Base-by-base conservation (phyloP, 1,284 basidiomycete genomes). In the Meripilus lineatus region DNA sequence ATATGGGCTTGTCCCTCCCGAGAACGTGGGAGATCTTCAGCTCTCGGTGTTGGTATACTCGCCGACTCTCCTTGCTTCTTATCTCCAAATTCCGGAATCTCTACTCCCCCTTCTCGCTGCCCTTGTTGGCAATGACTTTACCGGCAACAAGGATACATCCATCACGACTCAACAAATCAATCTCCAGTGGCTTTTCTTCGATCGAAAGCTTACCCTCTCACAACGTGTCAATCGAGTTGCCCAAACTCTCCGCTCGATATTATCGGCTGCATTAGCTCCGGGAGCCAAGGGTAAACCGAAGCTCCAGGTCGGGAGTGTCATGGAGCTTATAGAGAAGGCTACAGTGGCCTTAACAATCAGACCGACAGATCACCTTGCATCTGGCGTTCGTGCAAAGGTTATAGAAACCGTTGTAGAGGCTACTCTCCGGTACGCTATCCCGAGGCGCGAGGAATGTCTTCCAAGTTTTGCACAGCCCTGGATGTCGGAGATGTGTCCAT, bases 101-200 rank as follows among this genome's bases (percentile, higher is more conserved):
- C 73, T 91, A 39, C 75, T 95, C 15, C 90, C 93, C 1, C 73
- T 95, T 8, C 70, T 95, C n/a, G 89, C 84, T 8, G 83, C 89
- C 2, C 68, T 95, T 2, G 77, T 90, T 7, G 93, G 93, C 23
- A 94, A 93, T 59, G 93, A 95, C 62, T 91, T 84, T 57, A 57
- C 73, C 61, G 51, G 70, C 66, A 21, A 65, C 62, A 50, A 49
- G 10, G 50, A 51, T 13, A 53, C 53, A 42, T 53, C 52, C 4
- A 32, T 44, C 28, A 52, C 53, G 6, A 49, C 51, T 10, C 49
- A 53, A 23, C 42, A 51, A 26, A 49, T 46, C 24, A 75, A 74
- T 47, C 64, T 77, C n/a, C 81, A 80, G 54, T 70, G 65, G 1
- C 56, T 84, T 17, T 86, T 89, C 60, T 89, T 89, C 54, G 79